phyloP scores from a whole-genome alignment of 495 filamentous ascomycete genomes.

The Clohesyomyces aquaticus region DNA sequence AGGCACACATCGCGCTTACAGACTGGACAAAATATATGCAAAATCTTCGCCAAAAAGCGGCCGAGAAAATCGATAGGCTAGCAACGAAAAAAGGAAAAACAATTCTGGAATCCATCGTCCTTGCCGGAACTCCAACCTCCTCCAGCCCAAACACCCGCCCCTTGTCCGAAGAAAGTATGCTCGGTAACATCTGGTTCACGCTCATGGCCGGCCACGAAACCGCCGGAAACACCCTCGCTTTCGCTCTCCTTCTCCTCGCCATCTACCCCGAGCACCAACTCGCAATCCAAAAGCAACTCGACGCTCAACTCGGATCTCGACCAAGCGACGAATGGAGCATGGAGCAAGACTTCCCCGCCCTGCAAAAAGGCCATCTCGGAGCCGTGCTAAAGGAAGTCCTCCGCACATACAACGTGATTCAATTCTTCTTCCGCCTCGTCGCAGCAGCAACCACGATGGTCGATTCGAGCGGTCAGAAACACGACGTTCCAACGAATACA shows the following conservation, averaged over 20 bases:
- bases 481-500: neutral
- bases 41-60: neutral
- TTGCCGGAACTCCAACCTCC: conserved; percentile 1
- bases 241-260: conserved; percentile 6
- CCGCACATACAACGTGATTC: neutral
- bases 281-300: neutral
- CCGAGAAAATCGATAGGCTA: neutral
- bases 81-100: conserved; percentile 8
- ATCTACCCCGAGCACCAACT: neutral
- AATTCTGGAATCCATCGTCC: conserved; percentile 21
- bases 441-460: neutral
- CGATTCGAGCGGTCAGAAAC: neutral
- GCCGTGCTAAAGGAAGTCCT: conserved; percentile 1
- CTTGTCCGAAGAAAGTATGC: neutral
- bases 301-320: neutral
- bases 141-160: neutral
- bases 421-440: neutral
- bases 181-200: conserved; percentile 19
- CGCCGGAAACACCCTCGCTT: conserved; percentile 3
- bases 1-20: conserved; percentile 5
- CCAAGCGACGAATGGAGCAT: neutral
- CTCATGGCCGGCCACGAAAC: conserved; percentile 22
- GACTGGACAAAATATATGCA: conserved; percentile 21
- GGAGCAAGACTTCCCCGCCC: neutral
- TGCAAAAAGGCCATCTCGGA: conserved; percentile 2